Base-by-base conservation (phyloP, 164 flowering plant genomes). In the Annona squamosa region DNA sequence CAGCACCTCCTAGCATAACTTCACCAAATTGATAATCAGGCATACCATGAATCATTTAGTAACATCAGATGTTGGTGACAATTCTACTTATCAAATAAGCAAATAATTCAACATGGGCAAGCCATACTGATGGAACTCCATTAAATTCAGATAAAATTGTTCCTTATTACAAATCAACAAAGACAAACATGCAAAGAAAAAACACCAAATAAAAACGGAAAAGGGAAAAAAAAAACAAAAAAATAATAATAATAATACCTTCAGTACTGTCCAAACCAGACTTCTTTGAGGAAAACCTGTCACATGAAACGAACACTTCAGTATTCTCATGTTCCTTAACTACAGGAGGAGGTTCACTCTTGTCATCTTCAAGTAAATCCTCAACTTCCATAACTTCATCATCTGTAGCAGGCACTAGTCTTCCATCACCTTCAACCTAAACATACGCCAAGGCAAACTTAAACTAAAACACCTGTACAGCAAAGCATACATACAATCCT, bases 341-440 rank as follows among this genome's bases (percentile, higher is more conserved):
- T 68, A 73, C 70, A 78, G 63, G 77, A 57, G 73, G 73, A 73
- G 81, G 84, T 67, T 37, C 71, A 9, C 9, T 52, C 73, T 83
- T 89, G 17, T 82, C 90, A 74, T 82, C 85, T 72, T 82, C 87
- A 75, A 91, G 87, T 75, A 91, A 79, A 68, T 87, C 89, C 71
- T 88, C 91, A 75, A 90, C 93, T 82, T 84, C 90, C 88, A 89
- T 85, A 75, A 93, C 79, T 81, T 91, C 98, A 76, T 94, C 96
- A 80, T 94, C 74, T 59, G 78, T 76, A 66, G 78, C 78, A 56
- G 78, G 78, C 9, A 76, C 57, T 66, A 76, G 41, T 65, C 70
- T 76, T 18, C 78, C 78, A 71, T 76, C 74, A 56, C 78, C 78
- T 67, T 88, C 95, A 82, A 93, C 94, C 98, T 93, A 63, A 17